A percentile compares a stretch with the other conserved stretches of the same genome.
Evolutionary conservation across 1,284 basidiomycete genomes (phyloP).

Genomic region (Ceratobasidium sp.): DNA sequence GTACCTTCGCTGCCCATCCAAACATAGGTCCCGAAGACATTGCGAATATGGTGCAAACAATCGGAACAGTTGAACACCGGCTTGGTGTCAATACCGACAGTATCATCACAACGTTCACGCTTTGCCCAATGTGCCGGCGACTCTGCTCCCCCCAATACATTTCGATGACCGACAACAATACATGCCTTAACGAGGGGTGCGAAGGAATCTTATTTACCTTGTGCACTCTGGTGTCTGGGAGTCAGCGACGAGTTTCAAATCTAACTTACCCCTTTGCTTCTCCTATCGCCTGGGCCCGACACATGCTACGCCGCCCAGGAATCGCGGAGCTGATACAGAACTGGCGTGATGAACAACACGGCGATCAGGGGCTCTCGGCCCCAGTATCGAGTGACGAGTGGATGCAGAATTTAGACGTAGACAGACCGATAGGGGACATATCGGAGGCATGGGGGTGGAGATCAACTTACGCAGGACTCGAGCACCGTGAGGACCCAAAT

Average conservation of each 20-base stretch:
- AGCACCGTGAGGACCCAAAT: background rate
- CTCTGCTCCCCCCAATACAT: slow-evolving; percentile 3
- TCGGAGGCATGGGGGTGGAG: slow-evolving; percentile 11
- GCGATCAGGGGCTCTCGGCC: background rate
- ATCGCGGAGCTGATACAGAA: slow-evolving; percentile 16
- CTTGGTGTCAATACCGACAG: background rate
- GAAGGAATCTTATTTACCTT: background rate
- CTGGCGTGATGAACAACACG: background rate
- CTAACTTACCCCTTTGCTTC: slow-evolving; percentile 20
- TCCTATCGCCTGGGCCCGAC: slow-evolving; percentile 11
- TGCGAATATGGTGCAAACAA: slow-evolving; percentile 15
- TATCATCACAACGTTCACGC: slow-evolving; percentile 16
- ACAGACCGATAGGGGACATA: slow-evolving; percentile 14
- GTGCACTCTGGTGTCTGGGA: background rate
- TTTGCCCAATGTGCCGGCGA: slow-evolving; percentile 20
- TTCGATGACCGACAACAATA: background rate
- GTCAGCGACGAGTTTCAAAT: background rate
- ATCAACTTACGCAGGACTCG: background rate
- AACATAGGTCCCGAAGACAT: background rate
- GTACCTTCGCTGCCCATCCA: slow-evolving; percentile 10
- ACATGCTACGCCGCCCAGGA: slow-evolving; percentile 7
- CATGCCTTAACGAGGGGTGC: slow-evolving; percentile 8
- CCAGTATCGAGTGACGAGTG: slow-evolving; percentile 2
- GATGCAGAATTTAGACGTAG: background rate
- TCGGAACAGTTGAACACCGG: background rate